These are phyloP conservation scores for Aspergillus affinis DNA, from an alignment of 495 filamentous ascomycete species.

Conservation along the genomic window DNA sequence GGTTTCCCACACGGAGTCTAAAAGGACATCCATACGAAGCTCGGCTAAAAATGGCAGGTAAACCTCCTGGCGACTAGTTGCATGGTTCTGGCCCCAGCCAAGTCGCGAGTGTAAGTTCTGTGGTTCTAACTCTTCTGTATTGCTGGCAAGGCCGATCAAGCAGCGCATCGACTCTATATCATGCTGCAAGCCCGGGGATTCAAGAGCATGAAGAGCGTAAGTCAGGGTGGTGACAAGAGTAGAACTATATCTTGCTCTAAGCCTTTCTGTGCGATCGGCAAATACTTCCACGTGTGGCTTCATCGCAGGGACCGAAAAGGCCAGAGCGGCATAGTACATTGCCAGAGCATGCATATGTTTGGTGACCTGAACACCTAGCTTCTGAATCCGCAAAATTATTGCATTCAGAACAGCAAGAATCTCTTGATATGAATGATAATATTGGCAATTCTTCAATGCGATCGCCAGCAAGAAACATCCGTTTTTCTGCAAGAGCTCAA, in stretches of 20 bases:
- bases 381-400: slow-evolving; percentile 26
- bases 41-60: background rate
- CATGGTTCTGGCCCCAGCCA: background rate
- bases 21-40: background rate
- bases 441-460: slow-evolving; percentile 20
- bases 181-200: background rate
- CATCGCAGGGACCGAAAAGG: slow-evolving; percentile 28
- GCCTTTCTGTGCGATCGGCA: background rate
- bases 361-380: slow-evolving; percentile 12
- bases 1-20: background rate
- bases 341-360: slow-evolving; percentile 18
- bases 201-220: background rate
- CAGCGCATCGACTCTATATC: background rate
- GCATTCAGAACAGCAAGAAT: slow-evolving; percentile 30
- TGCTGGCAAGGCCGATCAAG: background rate
- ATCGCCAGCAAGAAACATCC: background rate
- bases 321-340: slow-evolving; percentile 32
- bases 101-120: background rate
- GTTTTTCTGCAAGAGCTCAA: slow-evolving; percentile 10
- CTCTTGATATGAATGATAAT: slow-evolving; percentile 24
- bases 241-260: background rate
- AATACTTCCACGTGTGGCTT: slow-evolving; percentile 22
- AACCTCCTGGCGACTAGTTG: background rate
- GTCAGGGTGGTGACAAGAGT: background rate
- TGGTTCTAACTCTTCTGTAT: background rate